Conservation (phyloP, 225 moss, liverwort and hornwort genomes). For the Polytrichum commune region DNA sequence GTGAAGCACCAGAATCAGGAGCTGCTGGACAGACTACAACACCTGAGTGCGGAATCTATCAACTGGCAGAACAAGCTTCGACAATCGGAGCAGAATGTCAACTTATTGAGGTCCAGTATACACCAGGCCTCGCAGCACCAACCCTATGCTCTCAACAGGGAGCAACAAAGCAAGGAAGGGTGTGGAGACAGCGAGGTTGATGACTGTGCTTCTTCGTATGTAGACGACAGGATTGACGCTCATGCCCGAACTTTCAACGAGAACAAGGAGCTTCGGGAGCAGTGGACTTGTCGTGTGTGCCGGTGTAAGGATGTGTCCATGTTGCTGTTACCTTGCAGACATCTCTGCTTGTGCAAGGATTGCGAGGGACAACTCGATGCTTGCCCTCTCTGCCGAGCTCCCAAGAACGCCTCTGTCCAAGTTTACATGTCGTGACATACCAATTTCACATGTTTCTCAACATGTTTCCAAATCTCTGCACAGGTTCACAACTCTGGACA, state of each 20-base stretch:
- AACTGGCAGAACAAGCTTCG: constrained; percentile 75
- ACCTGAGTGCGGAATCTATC: constrained; percentile 63
- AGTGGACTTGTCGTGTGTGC: constrained; percentile 86
- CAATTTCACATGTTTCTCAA: constrained; percentile 44
- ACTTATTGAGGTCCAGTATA: constrained; percentile 56
- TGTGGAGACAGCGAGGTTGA: constrained; percentile 62
- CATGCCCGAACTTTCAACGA: constrained; percentile 69
- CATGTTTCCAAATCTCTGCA: too few species aligned
- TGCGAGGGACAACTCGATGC: constrained; percentile 76
- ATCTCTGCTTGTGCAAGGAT: constrained; percentile 88
- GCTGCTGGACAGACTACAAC: constrained; percentile 69
- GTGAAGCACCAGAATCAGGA: constrained; percentile 76
- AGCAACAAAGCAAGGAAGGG: constrained; percentile 77
- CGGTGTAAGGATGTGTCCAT: constrained; percentile 83
- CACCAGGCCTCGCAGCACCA: constrained; percentile 83
- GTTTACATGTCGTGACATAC: constrained; percentile 82
- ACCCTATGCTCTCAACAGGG: constrained; percentile 55
- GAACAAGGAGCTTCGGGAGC: constrained; percentile 83
- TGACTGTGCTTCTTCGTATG: constrained; percentile 86
- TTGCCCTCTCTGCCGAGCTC: constrained; percentile 76
- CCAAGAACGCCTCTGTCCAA: constrained; percentile 85
- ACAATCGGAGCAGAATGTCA: constrained; percentile 54
- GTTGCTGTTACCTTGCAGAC: constrained; percentile 82
- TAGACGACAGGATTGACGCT: constrained; percentile 69
- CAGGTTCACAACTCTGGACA: too few species aligned